phyloP scores from a whole-genome alignment of 352 stramenopile species.

The Pythium rhizo-oryzae region DNA sequence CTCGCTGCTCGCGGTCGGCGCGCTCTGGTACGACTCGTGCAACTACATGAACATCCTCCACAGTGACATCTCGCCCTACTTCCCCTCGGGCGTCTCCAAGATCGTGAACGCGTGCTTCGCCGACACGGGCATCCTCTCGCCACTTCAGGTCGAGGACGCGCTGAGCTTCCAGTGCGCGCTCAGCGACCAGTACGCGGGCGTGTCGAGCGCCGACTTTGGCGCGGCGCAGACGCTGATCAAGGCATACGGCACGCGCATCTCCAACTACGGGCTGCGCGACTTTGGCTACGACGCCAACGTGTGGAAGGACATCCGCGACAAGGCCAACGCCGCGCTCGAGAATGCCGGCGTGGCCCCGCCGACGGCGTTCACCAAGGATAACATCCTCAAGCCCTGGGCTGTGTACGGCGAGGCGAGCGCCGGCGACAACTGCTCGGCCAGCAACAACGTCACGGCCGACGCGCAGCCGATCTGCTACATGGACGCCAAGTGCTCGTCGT shows the following conservation, averaged over 20 bases:
- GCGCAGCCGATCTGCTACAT: slow-evolving; percentile 69
- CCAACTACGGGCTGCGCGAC: slow-evolving; percentile 53
- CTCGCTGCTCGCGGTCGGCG: slow-evolving; percentile 71
- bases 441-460: slow-evolving; percentile 35
- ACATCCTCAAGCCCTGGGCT: slow-evolving; percentile 61
- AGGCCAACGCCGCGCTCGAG: slow-evolving; percentile 37
- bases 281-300: slow-evolving; percentile 66
- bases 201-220: slow-evolving; percentile 49
- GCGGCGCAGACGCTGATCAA: slow-evolving; percentile 40
- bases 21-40: slow-evolving; percentile 81
- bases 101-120: slow-evolving; percentile 78
- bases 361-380: slow-evolving; percentile 54
- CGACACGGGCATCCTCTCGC: slow-evolving; percentile 60
- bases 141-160: slow-evolving; percentile 50
- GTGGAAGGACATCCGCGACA: slow-evolving; percentile 47
- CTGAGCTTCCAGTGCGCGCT: slow-evolving; percentile 68
- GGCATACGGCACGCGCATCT: slow-evolving; percentile 50
- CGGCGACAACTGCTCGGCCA: slow-evolving; percentile 30
- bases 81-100: slow-evolving; percentile 51
- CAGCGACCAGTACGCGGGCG: slow-evolving; percentile 55
- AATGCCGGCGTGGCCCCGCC: slow-evolving; percentile 20
- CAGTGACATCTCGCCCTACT: slow-evolving; percentile 71
- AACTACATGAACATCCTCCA: slow-evolving; percentile 85
- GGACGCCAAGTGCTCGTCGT: slow-evolving; percentile 41
- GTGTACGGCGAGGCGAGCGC: slow-evolving; percentile 42